A percentile compares a stretch with the other conserved stretches of the same genome.
Evolutionary conservation across 805 yeast genomes (phyloP).

Genomic region (Zygosaccharomyces bisporus): DNA sequence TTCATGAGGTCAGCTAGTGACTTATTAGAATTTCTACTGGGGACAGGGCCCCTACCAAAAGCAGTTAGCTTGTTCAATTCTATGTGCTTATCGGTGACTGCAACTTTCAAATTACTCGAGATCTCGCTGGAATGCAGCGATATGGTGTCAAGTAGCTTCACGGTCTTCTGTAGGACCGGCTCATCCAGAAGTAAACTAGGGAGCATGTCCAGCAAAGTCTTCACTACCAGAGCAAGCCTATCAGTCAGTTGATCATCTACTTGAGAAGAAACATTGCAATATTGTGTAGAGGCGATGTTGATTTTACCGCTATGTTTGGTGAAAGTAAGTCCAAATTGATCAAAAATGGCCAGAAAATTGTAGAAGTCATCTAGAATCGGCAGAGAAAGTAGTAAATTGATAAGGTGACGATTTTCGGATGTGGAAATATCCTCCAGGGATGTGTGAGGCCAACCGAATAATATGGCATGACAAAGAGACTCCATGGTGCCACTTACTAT

Average conservation of each 20-base stretch:
- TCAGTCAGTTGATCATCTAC: constrained; percentile 43
- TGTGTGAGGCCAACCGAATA: constrained; percentile 48
- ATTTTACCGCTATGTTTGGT: constrained; percentile 29
- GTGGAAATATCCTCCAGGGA: constrained; percentile 25
- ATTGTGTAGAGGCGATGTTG: constrained; percentile 23
- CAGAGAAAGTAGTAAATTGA: constrained; percentile 46
- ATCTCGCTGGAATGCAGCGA: constrained; percentile 48
- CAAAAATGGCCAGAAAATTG: constrained; percentile 43
- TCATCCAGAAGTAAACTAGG: constrained; percentile 68
- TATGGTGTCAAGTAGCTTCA: constrained; percentile 48
- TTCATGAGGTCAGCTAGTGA: constrained; percentile 29
- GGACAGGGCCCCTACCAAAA: constrained; percentile 16
- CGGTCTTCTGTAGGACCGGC: constrained; percentile 53
- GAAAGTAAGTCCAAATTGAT: constrained; percentile 39
- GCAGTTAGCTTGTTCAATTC: constrained; percentile 39
- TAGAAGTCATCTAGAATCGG: constrained; percentile 53
- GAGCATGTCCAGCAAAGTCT: constrained; percentile 54
- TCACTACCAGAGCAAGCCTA: constrained; percentile 51
- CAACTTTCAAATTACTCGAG: constrained; percentile 49
- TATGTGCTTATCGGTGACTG: constrained; percentile 50
- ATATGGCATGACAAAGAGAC: constrained; percentile 68
- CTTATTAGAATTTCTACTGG: constrained; percentile 8
- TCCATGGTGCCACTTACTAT: constrained; percentile 58
- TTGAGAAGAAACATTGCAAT: constrained; percentile 29
- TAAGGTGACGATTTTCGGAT: constrained; percentile 16